Evolutionary conservation across 2,329 filamentous ascomycete genomes (phyloP), one percentile per base, ranked within the genome.

Genomic region (Alternaria brassicae): DNA sequence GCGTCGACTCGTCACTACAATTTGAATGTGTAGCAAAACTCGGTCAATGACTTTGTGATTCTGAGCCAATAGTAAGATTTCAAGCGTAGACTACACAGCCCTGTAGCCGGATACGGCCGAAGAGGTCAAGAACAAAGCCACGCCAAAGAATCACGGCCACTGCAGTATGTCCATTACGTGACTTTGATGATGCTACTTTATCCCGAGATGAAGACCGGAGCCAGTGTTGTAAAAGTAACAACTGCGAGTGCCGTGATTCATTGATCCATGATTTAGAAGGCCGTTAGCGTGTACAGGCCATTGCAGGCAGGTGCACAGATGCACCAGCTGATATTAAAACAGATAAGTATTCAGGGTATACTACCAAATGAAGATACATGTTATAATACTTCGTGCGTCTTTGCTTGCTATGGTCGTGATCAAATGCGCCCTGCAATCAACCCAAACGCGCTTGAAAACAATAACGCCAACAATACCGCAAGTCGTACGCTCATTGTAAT

Each of bases 281-380:
- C 39, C 48, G 49, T 21, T 12, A 17, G 25, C 15, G 37, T 50
- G 13, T 15, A 30, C 42, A 57, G 30, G n/a, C 17, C 27, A 25
- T 19, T 2, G 2, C 10, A 39, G 15, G 15, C 13, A 56, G 10
- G n/a, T 4, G 12, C 27, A 32, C 5, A 25, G 27, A 37, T 13
- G 10, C 19, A 13, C 19, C 12, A 25, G 23, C 40, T 30, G 2
- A 6, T 34, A 45, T 30, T 41, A 52, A 17, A 40, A 56, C 37
- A 56, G 7, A 56, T 40, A 56, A 57, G 58, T 61, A 66, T 68
- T 63, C 52, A 61, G 50, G 50, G 37, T 62, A 65, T 58, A 53
- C 58, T 63, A 60, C 44, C 28, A 61, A 42, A 54, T 56, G 36
- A 61, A 56, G 47, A 61, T 58, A 42, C 47, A 53, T 41, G 19